Evolutionary conservation across 176 grass and related monocot species (phyloP).

Genomic region (Musa acuminata): DNA sequence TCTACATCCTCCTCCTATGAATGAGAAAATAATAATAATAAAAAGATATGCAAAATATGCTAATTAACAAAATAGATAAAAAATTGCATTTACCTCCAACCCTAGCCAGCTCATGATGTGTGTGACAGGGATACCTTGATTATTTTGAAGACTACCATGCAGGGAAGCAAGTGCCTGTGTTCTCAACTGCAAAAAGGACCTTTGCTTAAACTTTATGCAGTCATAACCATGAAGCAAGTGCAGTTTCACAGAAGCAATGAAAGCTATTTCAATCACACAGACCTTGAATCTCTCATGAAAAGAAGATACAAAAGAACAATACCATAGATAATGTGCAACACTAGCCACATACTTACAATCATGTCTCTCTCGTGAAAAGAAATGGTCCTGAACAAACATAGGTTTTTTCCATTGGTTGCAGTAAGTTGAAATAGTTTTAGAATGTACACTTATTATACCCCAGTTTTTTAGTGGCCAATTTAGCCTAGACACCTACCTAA

Average conservation of each 20-base stretch:
- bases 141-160: conserved; percentile 71
- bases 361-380: not conserved
- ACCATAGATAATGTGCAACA: not conserved
- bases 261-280: not conserved
- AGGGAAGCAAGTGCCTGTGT: conserved; percentile 80
- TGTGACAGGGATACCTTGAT: conserved; percentile 82
- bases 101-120: conserved; percentile 64
- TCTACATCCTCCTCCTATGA: conserved; percentile 64
- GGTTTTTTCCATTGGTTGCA: not conserved
- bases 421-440: not conserved
- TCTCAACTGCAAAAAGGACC: conserved; percentile 54
- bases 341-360: not conserved
- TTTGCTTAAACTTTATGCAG: conserved; percentile 28
- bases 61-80: conserved; percentile 17
- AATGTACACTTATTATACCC: not conserved
- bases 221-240: conserved; percentile 15
- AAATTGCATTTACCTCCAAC: conserved; percentile 53
- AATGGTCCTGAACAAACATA: not conserved
- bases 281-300: not conserved
- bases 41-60: conserved; percentile 1
- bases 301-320: not conserved
- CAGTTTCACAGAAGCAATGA: not conserved
- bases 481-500: too few species aligned
- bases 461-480: too few species aligned
- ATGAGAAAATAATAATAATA: not conserved